Evolutionary conservation across 108 stramenopile species (phyloP).

Genomic region (Nitzschia inconspicua): DNA sequence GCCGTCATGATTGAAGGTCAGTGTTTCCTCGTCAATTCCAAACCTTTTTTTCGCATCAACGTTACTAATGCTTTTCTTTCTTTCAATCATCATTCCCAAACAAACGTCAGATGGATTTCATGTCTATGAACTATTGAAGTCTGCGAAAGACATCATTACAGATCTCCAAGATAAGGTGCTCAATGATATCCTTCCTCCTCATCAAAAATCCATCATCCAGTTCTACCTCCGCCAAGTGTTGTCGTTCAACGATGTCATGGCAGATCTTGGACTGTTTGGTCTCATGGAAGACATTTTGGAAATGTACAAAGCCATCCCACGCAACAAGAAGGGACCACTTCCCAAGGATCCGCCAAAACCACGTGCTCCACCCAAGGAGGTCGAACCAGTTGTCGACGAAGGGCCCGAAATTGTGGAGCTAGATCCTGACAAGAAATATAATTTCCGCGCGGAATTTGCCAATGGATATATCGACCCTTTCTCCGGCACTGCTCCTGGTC

Average conservation of each 20-base stretch:
- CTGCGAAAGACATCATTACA: neutral
- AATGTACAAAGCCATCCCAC: constrained; percentile 13
- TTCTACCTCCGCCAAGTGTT: constrained; percentile 4
- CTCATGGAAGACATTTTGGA: constrained; percentile 14
- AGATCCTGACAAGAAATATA: constrained; percentile 12
- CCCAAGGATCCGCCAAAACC: neutral
- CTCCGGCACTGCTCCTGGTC: constrained; percentile 6
- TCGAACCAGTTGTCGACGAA: too few species aligned
- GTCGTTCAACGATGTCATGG: neutral
- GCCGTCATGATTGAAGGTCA: neutral
- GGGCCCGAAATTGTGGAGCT: neutral
- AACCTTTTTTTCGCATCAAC: too few species aligned
- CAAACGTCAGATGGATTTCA: neutral
- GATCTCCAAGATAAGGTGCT: too few species aligned
- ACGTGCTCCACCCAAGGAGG: neutral
- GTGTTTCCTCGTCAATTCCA: too few species aligned
- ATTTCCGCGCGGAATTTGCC: neutral
- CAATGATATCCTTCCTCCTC: too few species aligned
- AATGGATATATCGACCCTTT: constrained; percentile 15
- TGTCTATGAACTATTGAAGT: neutral
- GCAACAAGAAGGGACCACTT: neutral
- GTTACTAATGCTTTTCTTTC: too few species aligned
- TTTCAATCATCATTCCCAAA: too few species aligned
- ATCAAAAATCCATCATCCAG: constrained; percentile 11
- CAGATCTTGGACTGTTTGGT: neutral